Evolutionary conservation across 495 filamentous ascomycete genomes (phyloP).

Genomic region (Wilcoxina mikolae): DNA sequence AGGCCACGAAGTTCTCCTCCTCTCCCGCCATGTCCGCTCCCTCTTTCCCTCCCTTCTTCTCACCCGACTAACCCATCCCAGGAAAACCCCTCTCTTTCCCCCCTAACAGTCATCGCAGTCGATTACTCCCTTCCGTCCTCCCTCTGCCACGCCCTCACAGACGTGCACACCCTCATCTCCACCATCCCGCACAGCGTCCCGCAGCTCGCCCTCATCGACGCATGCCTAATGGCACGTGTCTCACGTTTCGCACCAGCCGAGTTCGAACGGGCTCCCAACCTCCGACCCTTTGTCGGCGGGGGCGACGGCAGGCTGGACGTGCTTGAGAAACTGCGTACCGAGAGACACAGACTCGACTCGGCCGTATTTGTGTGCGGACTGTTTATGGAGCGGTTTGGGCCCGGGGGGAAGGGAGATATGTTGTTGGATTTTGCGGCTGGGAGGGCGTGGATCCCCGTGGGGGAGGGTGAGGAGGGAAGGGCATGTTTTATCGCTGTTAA

Average conservation of each 20-base stretch:
- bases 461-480: constrained; percentile 35
- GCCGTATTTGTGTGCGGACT: constrained; percentile 58
- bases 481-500: constrained; percentile 52
- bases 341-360: constrained; percentile 39
- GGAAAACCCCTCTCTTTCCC: constrained; percentile 17
- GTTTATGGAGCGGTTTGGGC: constrained; percentile 61
- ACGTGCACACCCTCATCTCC: constrained; percentile 61
- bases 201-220: constrained; percentile 59
- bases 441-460: constrained; percentile 43
- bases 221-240: constrained; percentile 48
- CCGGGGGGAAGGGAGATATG: constrained; percentile 47
- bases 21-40: constrained; percentile 44
- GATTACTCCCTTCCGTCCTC: constrained; percentile 44
- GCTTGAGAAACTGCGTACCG: constrained; percentile 39
- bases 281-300: constrained; percentile 32
- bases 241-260: constrained; percentile 59
- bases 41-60: not conserved
- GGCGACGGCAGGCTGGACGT: constrained; percentile 45
- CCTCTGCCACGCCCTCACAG: constrained; percentile 47
- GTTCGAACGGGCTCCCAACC: constrained; percentile 47
- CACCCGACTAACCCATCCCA: constrained; percentile 1
- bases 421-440: constrained; percentile 45
- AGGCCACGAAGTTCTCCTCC: constrained; percentile 50
- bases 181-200: constrained; percentile 45
- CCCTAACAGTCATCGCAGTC: constrained; percentile 38